Percentiles rank a stretch among this genome's conserved stretches.
Evolutionary conservation across 352 stramenopile species (phyloP).

Genomic region (Globisporangium apiculatum): DNA sequence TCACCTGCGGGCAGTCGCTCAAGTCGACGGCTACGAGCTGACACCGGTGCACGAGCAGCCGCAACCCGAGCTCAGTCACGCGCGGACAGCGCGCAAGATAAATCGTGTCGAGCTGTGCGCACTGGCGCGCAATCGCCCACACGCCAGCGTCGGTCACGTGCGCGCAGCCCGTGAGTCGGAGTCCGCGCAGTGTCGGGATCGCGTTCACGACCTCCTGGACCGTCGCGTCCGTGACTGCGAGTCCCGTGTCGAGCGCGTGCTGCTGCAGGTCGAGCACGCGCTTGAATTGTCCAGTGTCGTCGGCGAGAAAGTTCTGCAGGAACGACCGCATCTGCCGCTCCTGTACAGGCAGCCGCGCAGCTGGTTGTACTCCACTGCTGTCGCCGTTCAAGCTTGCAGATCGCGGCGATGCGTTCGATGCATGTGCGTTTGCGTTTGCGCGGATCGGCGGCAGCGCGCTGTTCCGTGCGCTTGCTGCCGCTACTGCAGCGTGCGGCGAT

Average conservation of each 20-base stretch:
- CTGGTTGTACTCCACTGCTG: background rate
- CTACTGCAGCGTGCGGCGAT: constrained; percentile 5
- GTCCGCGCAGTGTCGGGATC: constrained; percentile 53
- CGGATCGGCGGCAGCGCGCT: constrained; percentile 19
- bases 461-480: background rate
- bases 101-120: constrained; percentile 56
- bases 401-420: background rate
- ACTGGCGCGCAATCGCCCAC: constrained; percentile 82
- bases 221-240: constrained; percentile 84
- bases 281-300: constrained; percentile 66
- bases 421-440: too few relatives aligned
- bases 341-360: constrained; percentile 10
- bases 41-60: constrained; percentile 86
- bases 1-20: constrained; percentile 78
- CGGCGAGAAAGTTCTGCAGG: constrained; percentile 86
- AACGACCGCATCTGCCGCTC: constrained; percentile 85
- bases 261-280: constrained; percentile 76
- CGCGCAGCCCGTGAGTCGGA: constrained; percentile 59
- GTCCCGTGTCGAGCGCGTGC: constrained; percentile 82
- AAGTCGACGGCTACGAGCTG: constrained; percentile 75
- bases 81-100: constrained; percentile 68
- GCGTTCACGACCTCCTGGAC: constrained; percentile 85
- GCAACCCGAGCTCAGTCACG: constrained; percentile 87
- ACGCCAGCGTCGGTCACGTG: constrained; percentile 86
- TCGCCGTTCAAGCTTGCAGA: background rate